These are phyloP conservation scores for Amborella trichopoda DNA, from an alignment of 164 flowering plant genomes.

Conservation along the genomic window DNA sequence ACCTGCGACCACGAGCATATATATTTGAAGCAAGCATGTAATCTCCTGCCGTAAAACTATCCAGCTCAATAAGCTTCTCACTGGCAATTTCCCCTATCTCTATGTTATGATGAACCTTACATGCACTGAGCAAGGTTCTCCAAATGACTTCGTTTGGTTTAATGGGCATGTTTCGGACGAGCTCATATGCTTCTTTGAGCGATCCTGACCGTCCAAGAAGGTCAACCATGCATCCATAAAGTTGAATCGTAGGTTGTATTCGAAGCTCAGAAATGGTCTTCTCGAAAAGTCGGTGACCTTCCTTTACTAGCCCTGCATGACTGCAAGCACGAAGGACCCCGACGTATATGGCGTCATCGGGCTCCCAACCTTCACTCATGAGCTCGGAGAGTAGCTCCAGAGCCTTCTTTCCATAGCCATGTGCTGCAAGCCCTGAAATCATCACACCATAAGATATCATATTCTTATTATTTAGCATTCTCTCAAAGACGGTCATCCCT, in stretches of 20 bases:
- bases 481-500: conserved; percentile 30
- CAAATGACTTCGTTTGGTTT: conserved; percentile 55
- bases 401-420: conserved; percentile 52
- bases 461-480: conserved; percentile 32
- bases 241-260: conserved; percentile 57
- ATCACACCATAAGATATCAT: conserved; percentile 45
- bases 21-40: conserved; percentile 46
- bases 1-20: conserved; percentile 43
- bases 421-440: conserved; percentile 64
- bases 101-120: conserved; percentile 35
- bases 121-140: conserved; percentile 63
- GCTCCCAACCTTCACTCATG: conserved; percentile 40
- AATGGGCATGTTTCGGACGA: conserved; percentile 56
- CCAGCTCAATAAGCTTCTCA: conserved; percentile 20
- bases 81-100: conserved; percentile 42
- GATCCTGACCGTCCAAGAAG: conserved; percentile 60
- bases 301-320: conserved; percentile 54
- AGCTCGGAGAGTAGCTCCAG: conserved; percentile 43
- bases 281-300: conserved; percentile 34
- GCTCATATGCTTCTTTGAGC: conserved; percentile 49
- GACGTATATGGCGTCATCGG: conserved; percentile 52
- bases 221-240: conserved; percentile 78
- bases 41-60: conserved; percentile 31
- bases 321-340: conserved; percentile 67
- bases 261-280: conserved; percentile 46